These are phyloP conservation scores for Cryptococcus jaspeensis DNA, from an alignment of 1,284 basidiomycete species.

Conservation along the genomic window DNA sequence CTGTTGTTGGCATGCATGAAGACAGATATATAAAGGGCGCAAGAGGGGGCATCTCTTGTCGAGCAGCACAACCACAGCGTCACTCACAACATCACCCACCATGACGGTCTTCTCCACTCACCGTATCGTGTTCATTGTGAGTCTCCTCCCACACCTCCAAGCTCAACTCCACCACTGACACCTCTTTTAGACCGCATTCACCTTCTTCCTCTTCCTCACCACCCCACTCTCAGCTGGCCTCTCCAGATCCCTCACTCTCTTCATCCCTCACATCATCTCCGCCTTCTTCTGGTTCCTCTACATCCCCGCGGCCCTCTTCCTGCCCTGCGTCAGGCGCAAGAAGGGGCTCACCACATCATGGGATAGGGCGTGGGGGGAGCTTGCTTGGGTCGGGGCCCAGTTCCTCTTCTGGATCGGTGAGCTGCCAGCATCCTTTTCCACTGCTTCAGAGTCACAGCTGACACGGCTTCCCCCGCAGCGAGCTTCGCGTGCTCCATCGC, in stretches of 20 bases:
- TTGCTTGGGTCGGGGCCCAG: neutral
- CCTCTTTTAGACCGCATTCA: neutral
- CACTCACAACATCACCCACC: neutral
- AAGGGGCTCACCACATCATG: neutral
- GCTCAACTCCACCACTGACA: neutral
- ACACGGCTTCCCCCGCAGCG: too few species aligned
- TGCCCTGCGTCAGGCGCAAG: neutral
- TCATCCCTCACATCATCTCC: slow-evolving; percentile 2
- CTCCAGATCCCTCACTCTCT: neutral
- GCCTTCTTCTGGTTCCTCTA: neutral
- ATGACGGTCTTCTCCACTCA: neutral
- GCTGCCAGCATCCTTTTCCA: neutral
- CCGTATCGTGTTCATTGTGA: neutral
- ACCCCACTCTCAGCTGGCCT: slow-evolving; percentile 1
- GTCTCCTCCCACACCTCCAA: neutral
- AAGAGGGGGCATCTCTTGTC: too few species aligned
- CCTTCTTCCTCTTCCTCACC: neutral
- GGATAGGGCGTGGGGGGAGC: neutral
- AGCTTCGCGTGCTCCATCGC: neutral
- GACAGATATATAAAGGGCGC: too few species aligned
- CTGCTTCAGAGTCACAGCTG: neutral
- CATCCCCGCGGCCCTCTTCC: neutral
- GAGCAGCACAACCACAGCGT: too few species aligned
- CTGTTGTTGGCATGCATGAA: too few species aligned
- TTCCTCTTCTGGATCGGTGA: neutral